Percentiles rank a stretch among this genome's conserved stretches.
These are phyloP conservation scores for Zymoseptoria tritici DNA, from an alignment of 2,329 filamentous ascomycete species.

Conservation along the genomic window DNA sequence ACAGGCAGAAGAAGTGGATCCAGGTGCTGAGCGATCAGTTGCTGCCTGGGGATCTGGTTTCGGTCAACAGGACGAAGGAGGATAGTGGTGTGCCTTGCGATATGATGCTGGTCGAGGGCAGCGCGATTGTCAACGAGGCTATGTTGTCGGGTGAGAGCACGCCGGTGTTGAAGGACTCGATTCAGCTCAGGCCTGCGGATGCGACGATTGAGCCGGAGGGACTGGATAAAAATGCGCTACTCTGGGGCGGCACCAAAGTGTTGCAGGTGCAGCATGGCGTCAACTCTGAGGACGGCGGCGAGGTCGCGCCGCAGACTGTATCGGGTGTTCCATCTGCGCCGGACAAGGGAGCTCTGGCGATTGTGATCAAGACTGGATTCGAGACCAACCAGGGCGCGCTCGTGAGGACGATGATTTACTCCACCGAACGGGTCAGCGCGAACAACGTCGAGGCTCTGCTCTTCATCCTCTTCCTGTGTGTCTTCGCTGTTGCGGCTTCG, in stretches of 20 bases:
- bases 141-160: constrained; percentile 99
- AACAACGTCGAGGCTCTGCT: constrained; percentile 94
- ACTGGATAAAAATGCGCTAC: constrained; percentile 91
- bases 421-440: constrained; percentile 95
- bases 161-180: constrained; percentile 88
- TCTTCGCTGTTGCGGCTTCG: constrained; percentile 93
- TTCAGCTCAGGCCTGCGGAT: constrained; percentile 80
- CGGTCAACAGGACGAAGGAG: constrained; percentile 88
- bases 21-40: constrained; percentile 86
- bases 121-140: constrained; percentile 96
- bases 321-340: constrained; percentile 79
- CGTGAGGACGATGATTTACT: constrained; percentile 99
- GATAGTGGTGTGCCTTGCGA: constrained; percentile 96
- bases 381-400: constrained; percentile 97
- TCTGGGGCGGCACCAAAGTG: constrained; percentile 96
- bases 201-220: constrained; percentile 78
- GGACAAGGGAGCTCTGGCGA: constrained; percentile 86
- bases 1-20: constrained; percentile 77
- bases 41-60: constrained; percentile 86
- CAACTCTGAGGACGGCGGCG: constrained; percentile 57
- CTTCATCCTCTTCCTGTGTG: constrained; percentile 92
- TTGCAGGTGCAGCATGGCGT: constrained; percentile 88
- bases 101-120: constrained; percentile 90
- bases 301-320: constrained; percentile 54
- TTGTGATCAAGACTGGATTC: constrained; percentile 95